Conservation (phyloP, 148 eudicot genomes). For the Camellia lanceoleosa region DNA sequence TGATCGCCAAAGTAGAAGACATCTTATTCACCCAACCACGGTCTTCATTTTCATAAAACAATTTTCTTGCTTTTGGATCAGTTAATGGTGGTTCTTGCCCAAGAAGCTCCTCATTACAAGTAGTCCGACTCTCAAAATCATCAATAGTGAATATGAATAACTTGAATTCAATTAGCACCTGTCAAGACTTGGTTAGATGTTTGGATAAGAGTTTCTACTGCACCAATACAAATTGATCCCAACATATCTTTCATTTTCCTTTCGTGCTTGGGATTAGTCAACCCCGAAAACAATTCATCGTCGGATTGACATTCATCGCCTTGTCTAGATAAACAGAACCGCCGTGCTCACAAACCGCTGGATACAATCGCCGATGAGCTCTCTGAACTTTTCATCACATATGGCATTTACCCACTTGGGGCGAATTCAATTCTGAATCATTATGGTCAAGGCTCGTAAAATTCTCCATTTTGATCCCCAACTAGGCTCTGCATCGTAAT, state of each 20-base stretch:
- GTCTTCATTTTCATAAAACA: conserved; percentile 23
- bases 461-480: not conserved
- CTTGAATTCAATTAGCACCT: conserved; percentile 20
- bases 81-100: not conserved
- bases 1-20: conserved; percentile 73
- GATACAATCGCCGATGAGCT: conserved; percentile 48
- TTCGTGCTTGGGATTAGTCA: conserved; percentile 87
- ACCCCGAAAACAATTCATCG: conserved; percentile 68
- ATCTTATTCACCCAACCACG: conserved; percentile 49
- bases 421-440: conserved; percentile 2
- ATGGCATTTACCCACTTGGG: conserved; percentile 49
- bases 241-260: conserved; percentile 57
- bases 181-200: conserved; percentile 68
- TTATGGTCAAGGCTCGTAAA: not conserved
- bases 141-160: conserved; percentile 18
- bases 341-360: conserved; percentile 69
- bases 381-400: conserved; percentile 49
- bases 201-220: conserved; percentile 67
- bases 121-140: conserved; percentile 19
- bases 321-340: conserved; percentile 77
- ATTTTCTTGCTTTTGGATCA: conserved; percentile 11
- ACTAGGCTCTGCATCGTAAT: conserved; percentile 14
- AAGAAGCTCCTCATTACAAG: not conserved
- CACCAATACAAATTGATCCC: conserved; percentile 61
- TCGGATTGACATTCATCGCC: conserved; percentile 58